Evolutionary conservation across 345 rosid species (phyloP).

Genomic region (Bruguiera sexangula): DNA sequence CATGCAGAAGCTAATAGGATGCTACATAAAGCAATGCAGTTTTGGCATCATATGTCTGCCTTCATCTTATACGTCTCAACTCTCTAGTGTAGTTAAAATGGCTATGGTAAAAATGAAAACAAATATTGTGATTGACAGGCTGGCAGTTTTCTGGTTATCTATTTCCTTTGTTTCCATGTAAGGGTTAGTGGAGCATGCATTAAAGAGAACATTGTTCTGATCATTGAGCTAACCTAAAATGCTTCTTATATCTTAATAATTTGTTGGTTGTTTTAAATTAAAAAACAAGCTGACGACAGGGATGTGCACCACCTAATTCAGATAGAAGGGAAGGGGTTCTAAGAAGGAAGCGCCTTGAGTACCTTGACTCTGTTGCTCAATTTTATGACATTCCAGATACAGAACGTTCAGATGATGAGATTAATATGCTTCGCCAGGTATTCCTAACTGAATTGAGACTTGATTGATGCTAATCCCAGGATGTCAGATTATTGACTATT

Average conservation of each 20-base stretch:
- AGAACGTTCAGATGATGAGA: conserved; percentile 98
- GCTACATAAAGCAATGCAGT: neutral
- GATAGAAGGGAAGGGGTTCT: conserved; percentile 96
- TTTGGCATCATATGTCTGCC: too few species aligned
- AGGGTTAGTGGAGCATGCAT: too few species aligned
- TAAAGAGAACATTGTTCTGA: neutral
- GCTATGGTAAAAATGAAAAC: too few species aligned
- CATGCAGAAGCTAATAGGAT: neutral
- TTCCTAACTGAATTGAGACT: conserved; percentile 5
- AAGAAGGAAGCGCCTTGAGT: conserved; percentile 85
- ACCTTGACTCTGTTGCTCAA: conserved; percentile 90
- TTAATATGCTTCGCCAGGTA: conserved; percentile 98
- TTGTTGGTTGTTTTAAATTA: conserved; percentile 42
- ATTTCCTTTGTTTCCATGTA: too few species aligned
- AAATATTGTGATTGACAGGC: too few species aligned
- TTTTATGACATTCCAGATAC: conserved; percentile 91
- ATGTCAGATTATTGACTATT: conserved; percentile 11
- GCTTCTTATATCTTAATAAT: conserved; percentile 1
- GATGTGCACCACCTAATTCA: conserved; percentile 99
- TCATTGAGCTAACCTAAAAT: neutral
- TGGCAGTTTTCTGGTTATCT: too few species aligned
- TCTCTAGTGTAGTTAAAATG: too few species aligned
- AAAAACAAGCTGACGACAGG: conserved; percentile 94
- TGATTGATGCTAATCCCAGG: conserved; percentile 2
- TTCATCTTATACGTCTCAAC: too few species aligned